phyloP scores from a whole-genome alignment of 306 rosid genomes.

The Sphenostylis stenocarpa region DNA sequence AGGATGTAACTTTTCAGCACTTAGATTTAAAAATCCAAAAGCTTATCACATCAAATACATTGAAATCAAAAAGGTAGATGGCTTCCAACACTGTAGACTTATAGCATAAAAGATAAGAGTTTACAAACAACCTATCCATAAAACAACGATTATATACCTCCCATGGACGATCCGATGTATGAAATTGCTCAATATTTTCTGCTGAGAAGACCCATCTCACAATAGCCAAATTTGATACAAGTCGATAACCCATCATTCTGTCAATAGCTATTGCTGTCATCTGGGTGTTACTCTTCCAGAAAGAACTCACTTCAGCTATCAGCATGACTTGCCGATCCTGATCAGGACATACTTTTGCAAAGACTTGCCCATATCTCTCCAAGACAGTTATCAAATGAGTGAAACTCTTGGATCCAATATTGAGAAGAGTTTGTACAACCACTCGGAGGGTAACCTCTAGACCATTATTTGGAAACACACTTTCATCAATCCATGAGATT shows the following conservation, averaged over 20 bases:
- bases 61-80: constrained; percentile 7
- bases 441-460: constrained; percentile 76
- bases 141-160: constrained; percentile 60
- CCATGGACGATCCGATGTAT: constrained; percentile 92
- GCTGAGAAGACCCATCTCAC: constrained; percentile 93
- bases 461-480: constrained; percentile 72
- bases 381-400: constrained; percentile 95
- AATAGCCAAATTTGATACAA: constrained; percentile 90
- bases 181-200: constrained; percentile 81
- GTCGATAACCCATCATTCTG: constrained; percentile 99
- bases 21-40: constrained; percentile 13
- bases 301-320: constrained; percentile 75
- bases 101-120: background rate
- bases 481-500: constrained; percentile 87
- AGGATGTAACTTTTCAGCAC: background rate
- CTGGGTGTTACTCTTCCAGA: constrained; percentile 93
- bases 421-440: constrained; percentile 82
- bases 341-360: constrained; percentile 79
- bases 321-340: constrained; percentile 90
- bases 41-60: constrained; percentile 5
- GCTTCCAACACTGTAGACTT: background rate
- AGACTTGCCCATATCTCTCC: constrained; percentile 92
- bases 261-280: constrained; percentile 94
- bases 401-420: constrained; percentile 96
- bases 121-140: constrained; percentile 13